phyloP scores from a whole-genome alignment of 2,329 filamentous ascomycete species.

The Metarhizium album region DNA sequence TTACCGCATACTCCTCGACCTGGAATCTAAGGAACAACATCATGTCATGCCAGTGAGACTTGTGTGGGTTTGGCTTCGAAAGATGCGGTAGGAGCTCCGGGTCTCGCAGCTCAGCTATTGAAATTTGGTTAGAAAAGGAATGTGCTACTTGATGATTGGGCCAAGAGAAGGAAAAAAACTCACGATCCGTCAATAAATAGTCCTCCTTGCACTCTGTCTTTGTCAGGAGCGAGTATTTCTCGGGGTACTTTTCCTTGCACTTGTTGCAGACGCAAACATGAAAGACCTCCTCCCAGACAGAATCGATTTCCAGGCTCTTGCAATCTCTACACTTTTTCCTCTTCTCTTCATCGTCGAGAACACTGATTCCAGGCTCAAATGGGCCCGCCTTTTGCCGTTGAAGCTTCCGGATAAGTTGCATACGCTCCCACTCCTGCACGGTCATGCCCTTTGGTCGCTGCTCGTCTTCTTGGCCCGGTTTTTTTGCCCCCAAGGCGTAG shows the following conservation, averaged over 20 bases:
- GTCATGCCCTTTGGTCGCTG: conserved; percentile 82
- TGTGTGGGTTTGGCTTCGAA: conserved; percentile 86
- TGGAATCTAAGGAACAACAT: conserved; percentile 92
- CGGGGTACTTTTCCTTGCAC: conserved; percentile 83
- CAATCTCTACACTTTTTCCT: conserved; percentile 79
- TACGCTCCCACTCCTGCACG: conserved; percentile 78
- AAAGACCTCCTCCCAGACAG: conserved; percentile 85
- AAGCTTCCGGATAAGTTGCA: conserved; percentile 64
- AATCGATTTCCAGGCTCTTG: conserved; percentile 77
- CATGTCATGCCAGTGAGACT: conserved; percentile 96
- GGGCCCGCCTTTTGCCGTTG: conserved; percentile 66
- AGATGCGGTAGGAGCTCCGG: conserved; percentile 77
- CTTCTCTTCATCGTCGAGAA: conserved; percentile 50
- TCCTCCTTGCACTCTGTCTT: conserved; percentile 96
- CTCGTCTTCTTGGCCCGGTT: conserved; percentile 25
- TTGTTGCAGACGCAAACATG: conserved; percentile 60
- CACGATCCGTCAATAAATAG: conserved; percentile 85
- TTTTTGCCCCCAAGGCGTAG: conserved; percentile 49
- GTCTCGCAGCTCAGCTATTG: conserved; percentile 75
- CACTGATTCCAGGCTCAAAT: conserved; percentile 81
- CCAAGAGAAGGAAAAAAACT: conserved; percentile 23
- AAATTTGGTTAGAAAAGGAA: not conserved
- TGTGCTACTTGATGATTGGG: not conserved
- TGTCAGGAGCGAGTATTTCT: conserved; percentile 89
- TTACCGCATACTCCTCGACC: conserved; percentile 87